Evolutionary conservation across 257 asterid genomes (phyloP).

Genomic region (Orobanche coerulescens): DNA sequence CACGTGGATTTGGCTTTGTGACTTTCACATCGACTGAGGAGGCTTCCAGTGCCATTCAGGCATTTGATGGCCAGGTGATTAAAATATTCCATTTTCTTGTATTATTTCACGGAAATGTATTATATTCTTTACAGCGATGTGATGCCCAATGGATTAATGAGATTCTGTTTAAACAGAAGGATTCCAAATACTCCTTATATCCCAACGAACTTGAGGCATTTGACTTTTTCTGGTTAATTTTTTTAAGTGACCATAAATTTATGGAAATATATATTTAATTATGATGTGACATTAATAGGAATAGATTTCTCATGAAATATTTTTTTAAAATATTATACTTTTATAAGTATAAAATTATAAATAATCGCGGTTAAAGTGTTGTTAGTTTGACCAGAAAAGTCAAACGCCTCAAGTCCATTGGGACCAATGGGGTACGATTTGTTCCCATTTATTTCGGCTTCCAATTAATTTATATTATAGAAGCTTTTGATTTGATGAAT

Average conservation of each 20-base stretch:
- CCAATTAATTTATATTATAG: neutral
- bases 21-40: slow-evolving; percentile 59
- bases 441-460: too few relatives aligned
- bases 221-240: neutral
- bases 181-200: too few relatives aligned
- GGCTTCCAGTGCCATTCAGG: slow-evolving; percentile 77
- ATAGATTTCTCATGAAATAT: too few relatives aligned
- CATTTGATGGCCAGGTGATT: slow-evolving; percentile 76
- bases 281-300: too few relatives aligned
- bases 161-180: too few relatives aligned
- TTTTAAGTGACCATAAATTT: neutral
- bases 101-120: neutral
- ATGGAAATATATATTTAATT: too few relatives aligned
- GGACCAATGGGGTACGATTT: too few relatives aligned
- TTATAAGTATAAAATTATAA: neutral
- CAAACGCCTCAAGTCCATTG: too few relatives aligned
- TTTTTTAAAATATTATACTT: too few relatives aligned
- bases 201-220: too few relatives aligned
- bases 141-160: neutral
- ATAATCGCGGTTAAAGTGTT: too few relatives aligned
- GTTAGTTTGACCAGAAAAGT: too few relatives aligned
- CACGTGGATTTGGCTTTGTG: slow-evolving; percentile 88
- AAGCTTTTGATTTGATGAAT: neutral
- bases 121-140: neutral
- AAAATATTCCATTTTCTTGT: neutral